phyloP scores from a whole-genome alignment of 371 early-diverging fungal genomes.

The Capniomyces stellatus region DNA sequence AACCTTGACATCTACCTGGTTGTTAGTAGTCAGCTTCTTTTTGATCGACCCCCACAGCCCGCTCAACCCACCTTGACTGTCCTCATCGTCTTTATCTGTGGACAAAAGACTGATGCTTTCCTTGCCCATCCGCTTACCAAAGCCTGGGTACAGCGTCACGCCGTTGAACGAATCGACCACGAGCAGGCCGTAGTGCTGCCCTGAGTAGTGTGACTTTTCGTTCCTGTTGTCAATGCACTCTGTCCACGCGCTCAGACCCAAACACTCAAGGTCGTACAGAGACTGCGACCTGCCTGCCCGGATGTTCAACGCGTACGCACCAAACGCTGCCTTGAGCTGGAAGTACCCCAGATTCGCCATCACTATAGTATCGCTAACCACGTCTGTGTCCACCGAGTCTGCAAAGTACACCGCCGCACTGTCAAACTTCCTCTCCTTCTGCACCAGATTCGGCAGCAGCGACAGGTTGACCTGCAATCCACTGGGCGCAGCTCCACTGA shows the following conservation, averaged over 20 bases:
- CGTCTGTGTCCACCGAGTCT: neutral
- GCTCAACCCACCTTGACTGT: neutral
- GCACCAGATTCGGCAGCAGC: conserved; percentile 27
- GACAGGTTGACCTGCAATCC: conserved; percentile 78
- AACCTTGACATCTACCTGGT: too few relatives aligned
- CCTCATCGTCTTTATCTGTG: conserved; percentile 12
- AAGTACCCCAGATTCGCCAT: conserved; percentile 94
- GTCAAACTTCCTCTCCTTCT: neutral
- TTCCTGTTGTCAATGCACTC: conserved; percentile 20
- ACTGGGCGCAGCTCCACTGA: conserved; percentile 49
- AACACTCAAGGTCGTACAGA: conserved; percentile 50
- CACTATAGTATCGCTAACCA: conserved; percentile 69
- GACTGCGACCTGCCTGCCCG: conserved; percentile 64
- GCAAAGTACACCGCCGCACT: too few relatives aligned
- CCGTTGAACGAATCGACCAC: conserved; percentile 48
- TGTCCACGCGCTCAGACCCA: conserved; percentile 39
- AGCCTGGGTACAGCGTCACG: conserved; percentile 50
- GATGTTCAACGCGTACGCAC: conserved; percentile 60
- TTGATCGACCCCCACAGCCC: neutral
- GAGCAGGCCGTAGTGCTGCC: neutral
- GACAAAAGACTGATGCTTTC: conserved; percentile 53
- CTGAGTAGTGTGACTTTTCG: neutral
- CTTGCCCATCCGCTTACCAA: conserved; percentile 60
- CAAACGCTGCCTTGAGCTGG: conserved; percentile 81
- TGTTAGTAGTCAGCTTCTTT: too few relatives aligned